Conservation (phyloP, 208 protist species). For the Zelonia costaricensis region DNA sequence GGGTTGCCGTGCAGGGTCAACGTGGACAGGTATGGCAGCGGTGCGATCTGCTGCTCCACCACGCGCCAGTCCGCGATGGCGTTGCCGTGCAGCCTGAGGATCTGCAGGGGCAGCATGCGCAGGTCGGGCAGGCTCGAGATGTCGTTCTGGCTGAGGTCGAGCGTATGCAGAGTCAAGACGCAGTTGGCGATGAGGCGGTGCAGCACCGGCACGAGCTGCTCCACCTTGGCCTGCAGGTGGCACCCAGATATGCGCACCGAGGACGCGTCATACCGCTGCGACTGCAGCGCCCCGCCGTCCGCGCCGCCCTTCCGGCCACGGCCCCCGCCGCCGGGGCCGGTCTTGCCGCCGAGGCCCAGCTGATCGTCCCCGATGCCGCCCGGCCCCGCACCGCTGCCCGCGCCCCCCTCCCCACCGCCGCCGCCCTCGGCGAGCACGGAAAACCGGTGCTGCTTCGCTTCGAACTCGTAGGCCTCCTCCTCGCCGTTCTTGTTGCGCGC, state of each 20-base stretch:
- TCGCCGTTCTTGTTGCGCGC: slow-evolving; percentile 86
- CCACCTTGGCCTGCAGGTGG: slow-evolving; percentile 48
- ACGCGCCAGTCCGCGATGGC: slow-evolving; percentile 69
- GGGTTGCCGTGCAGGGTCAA: slow-evolving; percentile 88
- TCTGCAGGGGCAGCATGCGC: slow-evolving; percentile 65
- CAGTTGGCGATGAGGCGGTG: slow-evolving; percentile 73
- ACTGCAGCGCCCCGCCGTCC: slow-evolving; percentile 3
- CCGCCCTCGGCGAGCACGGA: slow-evolving; percentile 24
- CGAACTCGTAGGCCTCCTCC: slow-evolving; percentile 91
- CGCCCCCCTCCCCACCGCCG: background rate
- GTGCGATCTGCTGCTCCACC: slow-evolving; percentile 62
- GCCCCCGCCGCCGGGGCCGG: background rate
- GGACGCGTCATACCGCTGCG: slow-evolving; percentile 52
- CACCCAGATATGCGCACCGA: slow-evolving; percentile 72
- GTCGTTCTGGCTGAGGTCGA: slow-evolving; percentile 83
- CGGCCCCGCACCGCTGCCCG: background rate
- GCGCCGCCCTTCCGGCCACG: background rate
- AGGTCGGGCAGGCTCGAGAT: slow-evolving; percentile 66
- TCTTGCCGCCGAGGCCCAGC: slow-evolving; percentile 9
- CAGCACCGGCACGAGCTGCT: slow-evolving; percentile 65
- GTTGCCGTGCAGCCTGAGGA: slow-evolving; percentile 78
- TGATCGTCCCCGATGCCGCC: slow-evolving; percentile 3
- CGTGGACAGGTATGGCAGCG: slow-evolving; percentile 53
- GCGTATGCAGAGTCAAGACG: slow-evolving; percentile 64
- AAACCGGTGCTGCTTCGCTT: slow-evolving; percentile 39